These are phyloP conservation scores for Neoarthrinium moseri DNA, from an alignment of 2,329 filamentous ascomycete species.

Conservation along the genomic window DNA sequence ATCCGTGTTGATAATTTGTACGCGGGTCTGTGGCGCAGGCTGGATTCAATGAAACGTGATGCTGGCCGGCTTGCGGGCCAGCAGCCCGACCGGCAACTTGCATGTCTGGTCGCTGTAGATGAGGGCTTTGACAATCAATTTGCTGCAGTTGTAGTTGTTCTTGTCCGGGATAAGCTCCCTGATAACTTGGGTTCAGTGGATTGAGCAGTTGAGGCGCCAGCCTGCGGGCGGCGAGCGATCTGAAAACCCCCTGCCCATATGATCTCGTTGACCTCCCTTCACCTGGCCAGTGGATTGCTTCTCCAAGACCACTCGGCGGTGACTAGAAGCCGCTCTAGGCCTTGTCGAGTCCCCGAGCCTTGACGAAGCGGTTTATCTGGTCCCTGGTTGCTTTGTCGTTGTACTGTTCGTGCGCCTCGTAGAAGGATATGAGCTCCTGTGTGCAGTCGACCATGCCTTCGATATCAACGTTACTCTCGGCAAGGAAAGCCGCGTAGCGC, in stretches of 20 bases:
- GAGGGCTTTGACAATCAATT: not conserved
- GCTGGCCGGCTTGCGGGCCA: not conserved
- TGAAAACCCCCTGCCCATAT: no score
- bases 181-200: no score
- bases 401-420: slow-evolving; percentile 66
- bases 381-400: slow-evolving; percentile 59
- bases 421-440: slow-evolving; percentile 88
- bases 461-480: slow-evolving; percentile 83
- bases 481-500: slow-evolving; percentile 72
- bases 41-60: not conserved
- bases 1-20: no score
- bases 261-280: not conserved
- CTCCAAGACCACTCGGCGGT: not conserved
- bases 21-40: no score
- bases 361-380: slow-evolving; percentile 59
- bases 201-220: no score
- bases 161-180: not conserved
- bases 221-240: no score
- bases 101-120: not conserved
- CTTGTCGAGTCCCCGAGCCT: slow-evolving; percentile 55
- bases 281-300: not conserved
- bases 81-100: no score
- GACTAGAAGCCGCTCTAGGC: slow-evolving; percentile 14
- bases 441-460: slow-evolving; percentile 84
- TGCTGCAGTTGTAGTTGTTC: no score